phyloP scores from a whole-genome alignment of 2,329 filamentous ascomycete species.

The Diplodia mutila region DNA sequence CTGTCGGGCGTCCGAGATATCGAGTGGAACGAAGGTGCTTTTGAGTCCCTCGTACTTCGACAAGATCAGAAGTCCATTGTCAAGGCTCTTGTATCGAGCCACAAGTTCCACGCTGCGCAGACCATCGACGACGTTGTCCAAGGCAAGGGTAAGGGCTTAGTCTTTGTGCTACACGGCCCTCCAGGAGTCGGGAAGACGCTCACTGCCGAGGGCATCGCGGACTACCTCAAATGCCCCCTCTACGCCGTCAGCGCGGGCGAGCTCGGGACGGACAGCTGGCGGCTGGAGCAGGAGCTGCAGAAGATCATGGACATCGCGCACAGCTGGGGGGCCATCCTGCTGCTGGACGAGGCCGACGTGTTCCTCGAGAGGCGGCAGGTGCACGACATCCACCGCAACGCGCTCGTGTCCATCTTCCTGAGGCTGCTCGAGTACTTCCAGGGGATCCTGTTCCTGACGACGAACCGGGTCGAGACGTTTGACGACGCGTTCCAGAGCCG shows the following conservation, averaged over 20 bases:
- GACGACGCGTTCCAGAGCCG: conserved; percentile 89
- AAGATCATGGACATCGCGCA: conserved; percentile 86
- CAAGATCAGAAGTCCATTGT: conserved; percentile 66
- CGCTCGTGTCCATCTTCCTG: conserved; percentile 84
- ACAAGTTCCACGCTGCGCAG: conserved; percentile 79
- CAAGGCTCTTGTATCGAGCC: conserved; percentile 79
- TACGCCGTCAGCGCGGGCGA: conserved; percentile 85
- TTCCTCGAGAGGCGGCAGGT: conserved; percentile 77
- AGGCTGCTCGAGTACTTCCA: conserved; percentile 89
- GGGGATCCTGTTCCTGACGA: conserved; percentile 86
- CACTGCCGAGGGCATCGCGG: conserved; percentile 84
- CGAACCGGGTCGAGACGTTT: conserved; percentile 84
- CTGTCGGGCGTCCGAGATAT: conserved; percentile 81
- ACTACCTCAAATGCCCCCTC: conserved; percentile 77
- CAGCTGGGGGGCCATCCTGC: conserved; percentile 80
- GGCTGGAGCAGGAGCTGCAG: conserved; percentile 75
- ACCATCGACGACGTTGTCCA: conserved; percentile 74
- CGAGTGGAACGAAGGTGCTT: conserved; percentile 81
- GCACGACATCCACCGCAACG: conserved; percentile 82
- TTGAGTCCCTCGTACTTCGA: conserved; percentile 76
- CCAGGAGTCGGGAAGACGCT: conserved; percentile 89
- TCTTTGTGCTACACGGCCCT: conserved; percentile 79
- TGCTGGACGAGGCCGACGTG: conserved; percentile 73
- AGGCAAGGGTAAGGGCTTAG: conserved; percentile 85
- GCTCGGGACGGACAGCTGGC: conserved; percentile 75